Evolutionary conservation across 306 rosid species (phyloP), one percentile per base, ranked within the genome.

Genomic region (Dicorynia guianensis): DNA sequence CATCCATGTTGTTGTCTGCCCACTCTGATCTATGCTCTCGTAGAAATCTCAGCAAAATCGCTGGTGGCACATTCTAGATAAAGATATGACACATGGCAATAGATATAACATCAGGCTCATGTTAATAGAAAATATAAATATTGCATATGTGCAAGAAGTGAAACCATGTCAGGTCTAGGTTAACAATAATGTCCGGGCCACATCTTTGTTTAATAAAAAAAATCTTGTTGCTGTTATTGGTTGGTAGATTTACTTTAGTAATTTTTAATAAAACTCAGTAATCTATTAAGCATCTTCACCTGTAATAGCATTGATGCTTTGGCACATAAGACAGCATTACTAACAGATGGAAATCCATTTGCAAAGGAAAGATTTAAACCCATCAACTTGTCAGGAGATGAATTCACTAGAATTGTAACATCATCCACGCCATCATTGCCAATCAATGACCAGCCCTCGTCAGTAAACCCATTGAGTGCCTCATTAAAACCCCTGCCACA

Each of bases 11-110:
- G 79, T 76, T 90, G 87, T 94, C 97, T 44, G 98, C 98, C 98
- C 98, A 94, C 83, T 94, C 98, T 42, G 98, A 94, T 64, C 98
- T 83, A 69, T 94, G 98, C 89, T 94, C 98, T 49, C 98, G 89
- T 73, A 94, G 84, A 72, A 94, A 94, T 82, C 98, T 83, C 2
- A 94, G 88, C 39, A 94, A 93, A 81, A 94, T 88, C 19, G 97
- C 98, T 73, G 98, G 98, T 74, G 97, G 97, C 49, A 94, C 98
- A 76, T 94, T 92, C 98, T 94, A 87, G 57, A 56, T 39, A 58
- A 70, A 61, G 67, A 56, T 69, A 71, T 40, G 66, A 76, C 43
- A 77, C 34, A 63, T 30, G 17, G 19, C 42, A 67, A 69, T 48
- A 30, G 39, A 70, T 19, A 68, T 25, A 60, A 76, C 47, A 69